Percentiles rank a stretch among this genome's conserved stretches.
phyloP scores from a whole-genome alignment of 2,329 filamentous ascomycete species.

The Neoarthrinium moseri region DNA sequence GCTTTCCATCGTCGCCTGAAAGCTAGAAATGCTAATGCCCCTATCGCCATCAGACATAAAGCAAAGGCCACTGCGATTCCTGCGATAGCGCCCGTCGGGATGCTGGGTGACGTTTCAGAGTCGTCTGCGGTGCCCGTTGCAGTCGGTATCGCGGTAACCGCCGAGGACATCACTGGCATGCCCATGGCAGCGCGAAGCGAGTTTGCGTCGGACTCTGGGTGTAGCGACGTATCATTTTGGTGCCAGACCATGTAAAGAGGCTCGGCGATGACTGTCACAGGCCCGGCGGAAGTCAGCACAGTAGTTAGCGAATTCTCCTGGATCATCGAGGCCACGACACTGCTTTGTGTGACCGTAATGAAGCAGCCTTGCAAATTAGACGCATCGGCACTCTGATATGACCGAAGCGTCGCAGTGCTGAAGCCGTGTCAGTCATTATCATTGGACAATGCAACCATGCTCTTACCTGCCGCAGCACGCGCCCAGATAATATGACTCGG shows the following conservation, averaged over 20 bases:
- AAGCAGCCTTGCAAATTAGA: constrained; percentile 1
- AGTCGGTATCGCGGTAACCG: background rate
- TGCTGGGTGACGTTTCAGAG: background rate
- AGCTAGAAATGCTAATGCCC: background rate
- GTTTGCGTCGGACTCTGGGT: constrained; percentile 6
- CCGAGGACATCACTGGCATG: background rate
- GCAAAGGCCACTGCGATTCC: constrained; percentile 4
- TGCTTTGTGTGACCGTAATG: background rate
- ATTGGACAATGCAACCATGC: background rate
- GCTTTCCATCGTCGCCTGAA: constrained; percentile 1
- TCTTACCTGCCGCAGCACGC: constrained; percentile 10
- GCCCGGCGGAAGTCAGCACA: background rate
- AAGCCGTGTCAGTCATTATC: background rate
- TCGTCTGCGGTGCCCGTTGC: background rate
- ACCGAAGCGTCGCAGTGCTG: background rate
- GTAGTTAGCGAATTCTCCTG: constrained; percentile 1
- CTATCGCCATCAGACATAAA: constrained; percentile 3
- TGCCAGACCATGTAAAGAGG: constrained; percentile 12
- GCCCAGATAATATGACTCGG: constrained; percentile 3
- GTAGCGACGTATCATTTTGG: constrained; percentile 4
- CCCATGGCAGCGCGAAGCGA: constrained; percentile 10
- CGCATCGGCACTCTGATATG: background rate
- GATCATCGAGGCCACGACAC: background rate
- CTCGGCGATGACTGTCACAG: constrained; percentile 6
- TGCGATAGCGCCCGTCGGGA: constrained; percentile 1